Percentiles rank a stretch among this genome's conserved stretches.
Conservation (phyloP, 179 eudicot genomes). For the Amaranthus tricolor region DNA sequence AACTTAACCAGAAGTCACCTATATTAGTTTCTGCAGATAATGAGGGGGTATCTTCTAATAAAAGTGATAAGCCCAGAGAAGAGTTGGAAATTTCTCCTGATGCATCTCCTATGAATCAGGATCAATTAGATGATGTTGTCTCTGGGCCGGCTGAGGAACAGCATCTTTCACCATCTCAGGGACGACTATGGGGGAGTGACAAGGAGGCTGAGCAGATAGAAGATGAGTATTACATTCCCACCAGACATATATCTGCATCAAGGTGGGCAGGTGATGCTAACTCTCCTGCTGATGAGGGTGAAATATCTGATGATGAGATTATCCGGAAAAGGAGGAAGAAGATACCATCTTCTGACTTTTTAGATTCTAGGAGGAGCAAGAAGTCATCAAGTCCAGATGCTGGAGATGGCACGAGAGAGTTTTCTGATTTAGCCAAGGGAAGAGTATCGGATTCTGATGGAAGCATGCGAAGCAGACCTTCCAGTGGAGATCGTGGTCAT, state of each 20-base stretch:
- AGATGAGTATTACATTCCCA: slow-evolving; percentile 55
- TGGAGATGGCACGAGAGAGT: slow-evolving; percentile 51
- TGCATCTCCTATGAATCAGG: slow-evolving; percentile 27
- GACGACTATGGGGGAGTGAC: slow-evolving; percentile 29
- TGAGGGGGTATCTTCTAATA: slow-evolving; percentile 31
- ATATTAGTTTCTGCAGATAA: slow-evolving; percentile 22
- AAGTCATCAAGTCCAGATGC: slow-evolving; percentile 62
- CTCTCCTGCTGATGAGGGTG: slow-evolving; percentile 85
- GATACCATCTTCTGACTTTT: slow-evolving; percentile 27
- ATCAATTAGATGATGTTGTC: slow-evolving; percentile 22
- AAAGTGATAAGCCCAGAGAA: slow-evolving; percentile 23
- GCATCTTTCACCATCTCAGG: slow-evolving; percentile 32
- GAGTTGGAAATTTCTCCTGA: slow-evolving; percentile 30
- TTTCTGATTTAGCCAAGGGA: slow-evolving; percentile 39
- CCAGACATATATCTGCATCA: slow-evolving; percentile 72
- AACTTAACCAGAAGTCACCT: slow-evolving; percentile 34
- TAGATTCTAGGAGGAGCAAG: slow-evolving; percentile 35
- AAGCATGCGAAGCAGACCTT: slow-evolving; percentile 46
- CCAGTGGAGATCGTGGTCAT: slow-evolving; percentile 48
- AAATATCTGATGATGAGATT: slow-evolving; percentile 49
- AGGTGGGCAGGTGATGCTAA: slow-evolving; percentile 90
- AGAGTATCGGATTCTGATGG: slow-evolving; percentile 60
- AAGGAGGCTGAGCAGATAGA: slow-evolving; percentile 35
- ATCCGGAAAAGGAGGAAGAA: slow-evolving; percentile 38
- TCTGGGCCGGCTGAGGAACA: slow-evolving; percentile 33